Evolutionary conservation across 2,329 filamentous ascomycete species (phyloP), one percentile per base, ranked within the genome.

Genomic region (Diaporthe sp.): DNA sequence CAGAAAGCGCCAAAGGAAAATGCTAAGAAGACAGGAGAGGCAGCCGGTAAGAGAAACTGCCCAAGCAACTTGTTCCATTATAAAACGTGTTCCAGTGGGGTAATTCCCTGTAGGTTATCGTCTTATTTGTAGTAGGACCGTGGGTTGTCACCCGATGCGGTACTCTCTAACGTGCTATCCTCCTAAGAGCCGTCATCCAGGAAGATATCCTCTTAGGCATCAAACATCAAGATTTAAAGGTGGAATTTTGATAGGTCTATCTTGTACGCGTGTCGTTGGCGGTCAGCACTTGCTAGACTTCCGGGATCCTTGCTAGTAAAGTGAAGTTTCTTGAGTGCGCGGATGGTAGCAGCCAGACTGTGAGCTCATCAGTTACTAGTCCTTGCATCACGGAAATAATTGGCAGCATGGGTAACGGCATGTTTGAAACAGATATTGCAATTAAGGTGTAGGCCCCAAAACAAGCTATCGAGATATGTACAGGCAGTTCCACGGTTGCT

Each of bases 401-500:
- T 15, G 6, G 28, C 22, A 40, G n/a, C 7, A 22, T 57, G 15
- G 10, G 25, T 3, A 35, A 17, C 2, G 15, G 3, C 6, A 9
- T 15, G 4, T 17, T 12, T 25, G 12, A 19, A 40, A 40, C 22
- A 50, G 15, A 54, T 25, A 52, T 8, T 68, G 64, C 8, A 54
- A 68, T 68, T 68, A 68, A 54, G 64, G 64, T 54, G n/a, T 28
- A 38, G 22, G 47, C 45, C n/a, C 22, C 64, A 28, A 40, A 68
- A 54, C 33, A 54, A 68, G 64, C 64, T 68, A 38, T 68, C 64
- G 15, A 33, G 33, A 30, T 68, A 67, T 52, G n/a, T 33, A 54
- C 64, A 68, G 47, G 64, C 35, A 54, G 45, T 54, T 68, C 64
- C 45, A 68, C 45, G 33, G 64, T 68, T 52, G 64, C 64, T 54